phyloP scores from a whole-genome alignment of 139 green algal genomes.

The Parachlorella kessleri region DNA sequence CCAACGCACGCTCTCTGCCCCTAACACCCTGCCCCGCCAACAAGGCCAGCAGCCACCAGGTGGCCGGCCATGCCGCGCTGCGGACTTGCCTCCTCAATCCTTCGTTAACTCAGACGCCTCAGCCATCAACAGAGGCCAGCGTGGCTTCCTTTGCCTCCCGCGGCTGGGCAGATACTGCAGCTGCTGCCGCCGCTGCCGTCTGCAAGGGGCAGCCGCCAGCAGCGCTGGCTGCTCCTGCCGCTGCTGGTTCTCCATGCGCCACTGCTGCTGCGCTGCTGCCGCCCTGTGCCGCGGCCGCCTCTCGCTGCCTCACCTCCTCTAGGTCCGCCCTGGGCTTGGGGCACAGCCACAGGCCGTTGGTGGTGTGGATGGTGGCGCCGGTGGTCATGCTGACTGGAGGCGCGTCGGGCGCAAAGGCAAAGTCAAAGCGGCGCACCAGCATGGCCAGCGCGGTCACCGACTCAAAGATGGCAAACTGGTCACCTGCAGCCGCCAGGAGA shows the following conservation, averaged over 20 bases:
- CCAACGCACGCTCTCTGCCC: too few species aligned
- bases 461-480: conserved; percentile 95
- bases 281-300: background rate
- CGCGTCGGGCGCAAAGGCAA: conserved; percentile 61
- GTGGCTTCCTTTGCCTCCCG: background rate
- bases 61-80: too few species aligned
- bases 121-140: too few species aligned
- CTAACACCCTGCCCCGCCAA: too few species aligned
- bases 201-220: background rate
- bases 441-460: conserved; percentile 80
- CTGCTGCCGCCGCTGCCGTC: background rate
- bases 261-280: background rate
- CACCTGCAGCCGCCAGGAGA: conserved; percentile 37
- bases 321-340: conserved; percentile 28
- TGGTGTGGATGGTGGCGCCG: conserved; percentile 91
- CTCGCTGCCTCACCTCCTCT: background rate
- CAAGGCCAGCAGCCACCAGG: too few species aligned
- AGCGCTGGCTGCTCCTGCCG: background rate
- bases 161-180: background rate
- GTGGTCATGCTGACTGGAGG: conserved; percentile 78
- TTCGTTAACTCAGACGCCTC: too few species aligned
- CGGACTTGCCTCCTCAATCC: too few species aligned
- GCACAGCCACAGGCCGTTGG: conserved; percentile 67
- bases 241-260: too few species aligned
- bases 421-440: conserved; percentile 85